Evolutionary conservation across 768 basidiomycete genomes (phyloP).

Genomic region (Tulasnella sp.): DNA sequence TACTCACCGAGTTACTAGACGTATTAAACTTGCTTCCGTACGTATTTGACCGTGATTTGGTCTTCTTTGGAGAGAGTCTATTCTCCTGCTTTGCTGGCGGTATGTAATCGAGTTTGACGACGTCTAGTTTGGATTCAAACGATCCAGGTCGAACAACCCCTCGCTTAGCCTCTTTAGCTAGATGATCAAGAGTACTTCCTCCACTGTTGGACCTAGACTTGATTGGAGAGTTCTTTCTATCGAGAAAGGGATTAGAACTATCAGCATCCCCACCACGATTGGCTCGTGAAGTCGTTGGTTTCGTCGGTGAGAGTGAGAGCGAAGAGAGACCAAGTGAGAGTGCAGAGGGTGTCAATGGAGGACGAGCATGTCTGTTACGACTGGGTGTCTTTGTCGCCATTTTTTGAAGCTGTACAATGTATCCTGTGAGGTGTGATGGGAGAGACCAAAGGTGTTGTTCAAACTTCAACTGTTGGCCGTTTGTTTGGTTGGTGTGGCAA

Average conservation of each 20-base stretch:
- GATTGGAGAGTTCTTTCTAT: background rate
- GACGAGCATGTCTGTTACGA: slow-evolving; percentile 3
- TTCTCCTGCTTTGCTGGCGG: slow-evolving; percentile 45
- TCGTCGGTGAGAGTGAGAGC: slow-evolving; percentile 8
- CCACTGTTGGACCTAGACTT: background rate
- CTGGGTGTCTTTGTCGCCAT: slow-evolving; percentile 8
- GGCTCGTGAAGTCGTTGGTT: background rate
- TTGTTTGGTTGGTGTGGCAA: too few relatives aligned
- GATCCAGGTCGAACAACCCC: slow-evolving; percentile 69
- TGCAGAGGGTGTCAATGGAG: slow-evolving; percentile 5
- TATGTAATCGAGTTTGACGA: slow-evolving; percentile 63
- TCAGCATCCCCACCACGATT: background rate
- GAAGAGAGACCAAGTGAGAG: background rate
- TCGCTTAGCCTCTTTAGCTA: slow-evolving; percentile 33
- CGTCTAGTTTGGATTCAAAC: slow-evolving; percentile 61
- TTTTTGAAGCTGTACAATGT: background rate
- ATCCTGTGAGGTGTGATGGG: too few relatives aligned
- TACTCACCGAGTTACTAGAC: slow-evolving; percentile 10
- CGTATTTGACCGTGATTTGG: slow-evolving; percentile 11
- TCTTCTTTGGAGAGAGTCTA: slow-evolving; percentile 55
- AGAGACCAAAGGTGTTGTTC: too few relatives aligned
- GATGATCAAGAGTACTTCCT: background rate
- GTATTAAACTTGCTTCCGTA: background rate
- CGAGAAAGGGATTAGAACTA: slow-evolving; percentile 9
- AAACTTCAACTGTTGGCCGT: too few relatives aligned